Percentiles rank a stretch among this genome's conserved stretches.
These are phyloP conservation scores for Penicillium rolfsii DNA, from an alignment of 2,329 filamentous ascomycete genomes.

Conservation along the genomic window DNA sequence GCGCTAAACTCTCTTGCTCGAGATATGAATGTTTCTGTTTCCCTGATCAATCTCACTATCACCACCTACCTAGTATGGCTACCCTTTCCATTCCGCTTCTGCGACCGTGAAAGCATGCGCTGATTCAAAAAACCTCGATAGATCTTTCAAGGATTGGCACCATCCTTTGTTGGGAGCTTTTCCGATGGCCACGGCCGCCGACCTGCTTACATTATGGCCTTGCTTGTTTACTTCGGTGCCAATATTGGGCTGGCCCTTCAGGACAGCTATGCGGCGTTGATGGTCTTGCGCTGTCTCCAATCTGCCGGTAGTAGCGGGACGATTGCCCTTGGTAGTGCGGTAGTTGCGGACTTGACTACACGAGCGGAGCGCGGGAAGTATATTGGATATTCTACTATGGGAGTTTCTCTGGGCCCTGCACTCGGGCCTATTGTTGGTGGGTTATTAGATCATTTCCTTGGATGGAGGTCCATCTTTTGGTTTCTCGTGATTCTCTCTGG, in stretches of 20 bases:
- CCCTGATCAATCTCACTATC: slow-evolving; percentile 34
- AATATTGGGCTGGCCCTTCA: slow-evolving; percentile 46
- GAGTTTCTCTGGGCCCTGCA: slow-evolving; percentile 55
- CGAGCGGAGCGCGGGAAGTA: slow-evolving; percentile 72
- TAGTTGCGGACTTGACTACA: slow-evolving; percentile 72
- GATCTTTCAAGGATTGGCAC: slow-evolving; percentile 65
- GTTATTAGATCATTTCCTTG: slow-evolving; percentile 63
- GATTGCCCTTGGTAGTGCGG: slow-evolving; percentile 70
- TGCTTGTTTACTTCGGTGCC: slow-evolving; percentile 48
- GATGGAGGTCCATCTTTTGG: slow-evolving; percentile 72
- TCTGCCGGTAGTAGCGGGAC: slow-evolving; percentile 64
- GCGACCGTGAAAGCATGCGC: not conserved
- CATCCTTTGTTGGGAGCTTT: slow-evolving; percentile 61
- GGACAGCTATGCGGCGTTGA: slow-evolving; percentile 38
- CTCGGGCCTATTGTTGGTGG: slow-evolving; percentile 67
- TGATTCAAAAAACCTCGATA: slow-evolving; percentile 6
- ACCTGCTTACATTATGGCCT: slow-evolving; percentile 63
- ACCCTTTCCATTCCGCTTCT: not conserved
- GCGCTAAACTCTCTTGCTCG: slow-evolving; percentile 39
- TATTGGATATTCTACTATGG: slow-evolving; percentile 67
- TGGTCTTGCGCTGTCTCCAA: slow-evolving; percentile 45
- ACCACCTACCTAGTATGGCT: slow-evolving; percentile 49
- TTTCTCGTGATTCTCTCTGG: slow-evolving; percentile 61
- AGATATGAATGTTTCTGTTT: slow-evolving; percentile 34
- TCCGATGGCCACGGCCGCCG: slow-evolving; percentile 64